A percentile compares a stretch with the other conserved stretches of the same genome.
phyloP scores from a whole-genome alignment of 176 grass and related monocot species.

The Ananas comosus region DNA sequence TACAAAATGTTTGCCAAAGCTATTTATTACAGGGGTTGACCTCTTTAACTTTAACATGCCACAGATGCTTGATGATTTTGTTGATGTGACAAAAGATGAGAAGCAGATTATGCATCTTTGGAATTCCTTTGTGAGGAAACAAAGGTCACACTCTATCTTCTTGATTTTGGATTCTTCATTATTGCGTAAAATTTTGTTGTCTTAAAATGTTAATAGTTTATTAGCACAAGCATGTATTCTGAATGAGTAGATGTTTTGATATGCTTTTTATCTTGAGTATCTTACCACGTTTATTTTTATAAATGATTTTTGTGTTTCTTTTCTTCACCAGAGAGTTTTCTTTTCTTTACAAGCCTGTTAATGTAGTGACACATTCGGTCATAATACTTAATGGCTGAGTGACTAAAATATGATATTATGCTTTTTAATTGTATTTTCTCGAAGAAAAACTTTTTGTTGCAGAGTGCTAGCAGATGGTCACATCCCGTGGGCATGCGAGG shows the following conservation, averaged over 20 bases:
- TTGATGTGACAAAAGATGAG: slow-evolving; percentile 68
- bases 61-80: slow-evolving; percentile 86
- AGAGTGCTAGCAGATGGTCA: slow-evolving; percentile 68
- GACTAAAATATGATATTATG: neutral
- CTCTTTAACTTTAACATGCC: slow-evolving; percentile 6
- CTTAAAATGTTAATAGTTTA: neutral
- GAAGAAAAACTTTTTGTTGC: slow-evolving; percentile 10
- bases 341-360: too few relatives aligned
- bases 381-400: too few relatives aligned
- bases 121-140: slow-evolving; percentile 88
- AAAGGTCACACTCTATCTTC: slow-evolving; percentile 43
- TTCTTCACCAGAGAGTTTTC: too few relatives aligned
- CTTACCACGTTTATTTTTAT: neutral
- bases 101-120: slow-evolving; percentile 86
- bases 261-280: too few relatives aligned
- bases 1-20: too few relatives aligned
- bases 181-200: neutral
- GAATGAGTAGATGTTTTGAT: too few relatives aligned
- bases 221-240: too few relatives aligned
- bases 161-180: neutral
- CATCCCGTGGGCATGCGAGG: slow-evolving; percentile 65
- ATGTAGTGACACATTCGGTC: too few relatives aligned
- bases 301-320: neutral
- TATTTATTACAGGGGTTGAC: neutral
- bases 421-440: slow-evolving; percentile 3